phyloP scores from a whole-genome alignment of 108 stramenopile genomes.

The Nitzschia putrida region DNA sequence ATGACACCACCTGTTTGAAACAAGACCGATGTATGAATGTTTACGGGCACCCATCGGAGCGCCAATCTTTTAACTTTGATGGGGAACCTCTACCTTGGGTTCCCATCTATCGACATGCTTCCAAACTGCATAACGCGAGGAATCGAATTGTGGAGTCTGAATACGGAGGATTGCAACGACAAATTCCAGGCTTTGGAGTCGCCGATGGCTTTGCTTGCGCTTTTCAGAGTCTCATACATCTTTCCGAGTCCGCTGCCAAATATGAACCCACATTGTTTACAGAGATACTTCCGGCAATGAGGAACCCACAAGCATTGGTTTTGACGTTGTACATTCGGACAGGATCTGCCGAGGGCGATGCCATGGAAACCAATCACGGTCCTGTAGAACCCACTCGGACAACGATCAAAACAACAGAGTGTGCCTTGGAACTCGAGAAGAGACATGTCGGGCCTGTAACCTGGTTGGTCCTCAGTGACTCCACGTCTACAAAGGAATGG shows the following conservation, averaged over 20 bases:
- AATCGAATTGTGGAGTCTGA: background rate
- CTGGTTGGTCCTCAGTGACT: slow-evolving; percentile 25
- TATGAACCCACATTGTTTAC: slow-evolving; percentile 23
- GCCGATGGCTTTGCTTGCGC: slow-evolving; percentile 21
- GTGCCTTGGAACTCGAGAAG: slow-evolving; percentile 21
- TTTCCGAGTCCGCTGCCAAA: background rate
- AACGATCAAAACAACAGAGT: background rate
- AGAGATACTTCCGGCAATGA: slow-evolving; percentile 16
- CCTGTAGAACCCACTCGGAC: too few species aligned
- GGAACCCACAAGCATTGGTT: slow-evolving; percentile 13
- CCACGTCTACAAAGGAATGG: slow-evolving; percentile 4
- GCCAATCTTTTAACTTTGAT: background rate
- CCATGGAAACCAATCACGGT: background rate
- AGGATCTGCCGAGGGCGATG: slow-evolving; percentile 5
- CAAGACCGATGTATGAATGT: background rate
- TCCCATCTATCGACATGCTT: slow-evolving; percentile 1
- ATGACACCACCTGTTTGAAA: background rate
- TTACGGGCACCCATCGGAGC: background rate
- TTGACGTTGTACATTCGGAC: slow-evolving; percentile 28
- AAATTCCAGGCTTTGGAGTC: slow-evolving; percentile 16
- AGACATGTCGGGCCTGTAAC: background rate
- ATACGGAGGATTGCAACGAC: background rate
- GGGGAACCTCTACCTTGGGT: background rate
- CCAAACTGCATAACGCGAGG: background rate
- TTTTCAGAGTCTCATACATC: slow-evolving; percentile 9